phyloP scores from a whole-genome alignment of 495 filamentous ascomycete genomes.

The Penicillium parvum region DNA sequence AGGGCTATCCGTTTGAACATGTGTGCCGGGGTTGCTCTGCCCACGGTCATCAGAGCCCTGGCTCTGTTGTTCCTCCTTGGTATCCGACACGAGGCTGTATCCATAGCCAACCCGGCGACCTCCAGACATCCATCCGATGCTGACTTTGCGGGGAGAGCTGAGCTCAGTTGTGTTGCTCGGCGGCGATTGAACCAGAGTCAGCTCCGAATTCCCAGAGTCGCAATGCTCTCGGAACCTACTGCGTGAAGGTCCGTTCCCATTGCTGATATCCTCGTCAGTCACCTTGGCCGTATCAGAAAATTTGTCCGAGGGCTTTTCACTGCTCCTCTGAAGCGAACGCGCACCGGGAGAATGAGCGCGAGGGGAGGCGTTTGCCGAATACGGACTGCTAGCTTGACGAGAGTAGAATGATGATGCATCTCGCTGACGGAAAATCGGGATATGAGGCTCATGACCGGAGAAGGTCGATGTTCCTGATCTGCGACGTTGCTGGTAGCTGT shows the following conservation, averaged over 20 bases:
- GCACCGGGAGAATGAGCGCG: neutral
- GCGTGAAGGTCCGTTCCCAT: neutral
- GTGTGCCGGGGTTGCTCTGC: too few species aligned
- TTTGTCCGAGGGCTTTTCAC: neutral
- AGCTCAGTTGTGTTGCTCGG: slow-evolving; percentile 4
- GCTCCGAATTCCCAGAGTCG: slow-evolving; percentile 9
- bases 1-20: neutral
- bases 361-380: slow-evolving; percentile 11
- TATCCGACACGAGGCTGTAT: slow-evolving; percentile 30
- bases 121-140: slow-evolving; percentile 44
- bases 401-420: slow-evolving; percentile 31
- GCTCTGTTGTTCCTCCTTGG: slow-evolving; percentile 11
- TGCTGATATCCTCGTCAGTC: neutral
- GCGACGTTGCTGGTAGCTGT: slow-evolving; percentile 4
- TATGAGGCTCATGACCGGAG: slow-evolving; percentile 8
- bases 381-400: slow-evolving; percentile 14
- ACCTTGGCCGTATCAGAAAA: neutral
- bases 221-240: slow-evolving; percentile 35
- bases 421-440: slow-evolving; percentile 5
- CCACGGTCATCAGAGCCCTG: neutral
- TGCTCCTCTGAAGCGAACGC: too few species aligned
- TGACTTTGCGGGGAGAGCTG: slow-evolving; percentile 31
- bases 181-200: neutral
- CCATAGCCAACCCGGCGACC: slow-evolving; percentile 44
- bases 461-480: slow-evolving; percentile 5